A percentile compares a stretch with the other conserved stretches of the same genome.
Conservation (phyloP, 176 grass and related monocot genomes). For the Zea luxurians region DNA sequence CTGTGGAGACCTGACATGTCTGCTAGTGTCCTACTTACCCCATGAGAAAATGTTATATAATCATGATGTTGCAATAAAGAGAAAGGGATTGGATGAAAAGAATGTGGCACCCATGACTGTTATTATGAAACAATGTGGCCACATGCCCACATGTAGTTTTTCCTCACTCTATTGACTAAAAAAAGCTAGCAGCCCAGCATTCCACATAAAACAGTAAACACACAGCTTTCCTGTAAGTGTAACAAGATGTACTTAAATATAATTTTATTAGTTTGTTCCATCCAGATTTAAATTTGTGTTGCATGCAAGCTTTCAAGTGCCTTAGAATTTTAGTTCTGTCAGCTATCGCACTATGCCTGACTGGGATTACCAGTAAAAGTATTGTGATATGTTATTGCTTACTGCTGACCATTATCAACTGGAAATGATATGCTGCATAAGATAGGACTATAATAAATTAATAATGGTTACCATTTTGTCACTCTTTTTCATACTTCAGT, state of each 20-base stretch:
- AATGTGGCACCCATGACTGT: background rate
- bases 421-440: background rate
- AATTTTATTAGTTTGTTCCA: background rate
- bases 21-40: background rate
- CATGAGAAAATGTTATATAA: background rate
- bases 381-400: background rate
- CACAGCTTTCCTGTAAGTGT: background rate
- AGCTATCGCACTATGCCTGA: background rate
- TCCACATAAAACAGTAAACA: slow-evolving; percentile 1
- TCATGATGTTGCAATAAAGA: background rate
- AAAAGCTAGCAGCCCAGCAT: background rate
- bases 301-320: background rate
- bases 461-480: background rate
- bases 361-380: background rate
- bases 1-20: background rate
- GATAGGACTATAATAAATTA: background rate
- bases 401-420: background rate
- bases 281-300: background rate
- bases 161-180: background rate
- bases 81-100: background rate
- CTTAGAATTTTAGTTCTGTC: background rate
- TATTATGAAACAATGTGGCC: background rate
- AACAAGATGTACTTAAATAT: background rate
- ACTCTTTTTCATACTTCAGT: background rate
- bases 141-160: background rate